Evolutionary conservation across 495 filamentous ascomycete species (phyloP).

Genomic region (Hyaloscypha finlandica): DNA sequence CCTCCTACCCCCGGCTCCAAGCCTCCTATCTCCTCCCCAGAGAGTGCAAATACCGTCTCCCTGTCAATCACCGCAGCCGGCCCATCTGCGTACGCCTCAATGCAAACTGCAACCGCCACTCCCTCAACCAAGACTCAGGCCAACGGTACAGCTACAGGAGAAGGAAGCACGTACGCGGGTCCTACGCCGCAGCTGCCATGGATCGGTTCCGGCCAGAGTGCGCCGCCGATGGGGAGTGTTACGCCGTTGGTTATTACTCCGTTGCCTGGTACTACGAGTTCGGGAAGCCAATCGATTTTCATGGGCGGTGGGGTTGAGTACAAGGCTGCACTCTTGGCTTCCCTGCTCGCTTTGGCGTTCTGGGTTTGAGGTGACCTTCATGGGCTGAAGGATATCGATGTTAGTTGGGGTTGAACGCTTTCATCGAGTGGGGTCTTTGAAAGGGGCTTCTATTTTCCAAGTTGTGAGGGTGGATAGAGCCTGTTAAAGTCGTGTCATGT

Average conservation of each 20-base stretch:
- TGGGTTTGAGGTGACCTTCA: background rate
- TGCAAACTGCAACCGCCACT: too few relatives aligned
- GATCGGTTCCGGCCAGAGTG: background rate
- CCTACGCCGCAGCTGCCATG: background rate
- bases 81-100: too few relatives aligned
- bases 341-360: background rate
- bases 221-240: background rate
- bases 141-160: background rate
- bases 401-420: too few relatives aligned
- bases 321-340: background rate
- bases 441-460: too few relatives aligned
- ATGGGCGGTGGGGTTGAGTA: background rate
- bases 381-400: too few relatives aligned
- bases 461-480: too few relatives aligned
- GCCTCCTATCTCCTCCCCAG: background rate
- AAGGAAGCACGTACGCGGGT: background rate
- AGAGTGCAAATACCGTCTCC: background rate
- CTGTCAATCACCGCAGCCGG: background rate
- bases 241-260: background rate
- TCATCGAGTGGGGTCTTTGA: too few relatives aligned
- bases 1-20: background rate
- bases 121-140: too few relatives aligned
- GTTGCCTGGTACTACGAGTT: background rate
- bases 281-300: background rate
- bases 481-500: too few relatives aligned